A percentile compares a stretch with the other conserved stretches of the same genome.
phyloP scores from a whole-genome alignment of 371 early-diverging fungal genomes.

The Rhizopus arrhizus region DNA sequence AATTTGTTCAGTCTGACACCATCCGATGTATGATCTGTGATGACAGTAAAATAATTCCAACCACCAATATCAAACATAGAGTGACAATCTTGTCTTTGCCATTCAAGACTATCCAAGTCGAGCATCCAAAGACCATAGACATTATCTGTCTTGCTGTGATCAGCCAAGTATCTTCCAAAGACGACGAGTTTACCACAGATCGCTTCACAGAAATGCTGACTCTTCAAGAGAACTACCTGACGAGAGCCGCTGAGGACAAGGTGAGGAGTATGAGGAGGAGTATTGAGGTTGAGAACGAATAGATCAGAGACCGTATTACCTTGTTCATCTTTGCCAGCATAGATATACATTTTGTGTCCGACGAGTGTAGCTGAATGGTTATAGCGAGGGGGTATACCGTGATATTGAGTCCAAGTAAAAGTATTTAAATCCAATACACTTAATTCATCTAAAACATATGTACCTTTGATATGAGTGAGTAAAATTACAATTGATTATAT shows the following conservation, averaged over 20 bases:
- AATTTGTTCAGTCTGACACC: conserved; percentile 35
- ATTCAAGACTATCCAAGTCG: conserved; percentile 62
- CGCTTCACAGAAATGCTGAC: conserved; percentile 69
- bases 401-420: conserved; percentile 58
- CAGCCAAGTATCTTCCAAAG: conserved; percentile 54
- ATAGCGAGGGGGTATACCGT: conserved; percentile 59
- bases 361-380: conserved; percentile 64
- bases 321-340: conserved; percentile 63
- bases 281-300: conserved; percentile 56
- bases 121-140: conserved; percentile 69
- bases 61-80: conserved; percentile 56
- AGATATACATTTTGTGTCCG: conserved; percentile 61
- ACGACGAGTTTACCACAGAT: conserved; percentile 64
- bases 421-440: conserved; percentile 60
- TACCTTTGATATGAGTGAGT: conserved; percentile 32
- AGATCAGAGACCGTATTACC: conserved; percentile 65
- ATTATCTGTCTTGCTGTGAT: conserved; percentile 16
- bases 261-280: conserved; percentile 49
- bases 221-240: conserved; percentile 61
- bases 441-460: conserved; percentile 62
- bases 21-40: conserved; percentile 28
- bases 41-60: conserved; percentile 68
- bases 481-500: no score
- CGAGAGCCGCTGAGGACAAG: conserved; percentile 43
- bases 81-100: conserved; percentile 62